These are phyloP conservation scores for Cyclotella baltica DNA, from an alignment of 108 stramenopile genomes.

Conservation along the genomic window DNA sequence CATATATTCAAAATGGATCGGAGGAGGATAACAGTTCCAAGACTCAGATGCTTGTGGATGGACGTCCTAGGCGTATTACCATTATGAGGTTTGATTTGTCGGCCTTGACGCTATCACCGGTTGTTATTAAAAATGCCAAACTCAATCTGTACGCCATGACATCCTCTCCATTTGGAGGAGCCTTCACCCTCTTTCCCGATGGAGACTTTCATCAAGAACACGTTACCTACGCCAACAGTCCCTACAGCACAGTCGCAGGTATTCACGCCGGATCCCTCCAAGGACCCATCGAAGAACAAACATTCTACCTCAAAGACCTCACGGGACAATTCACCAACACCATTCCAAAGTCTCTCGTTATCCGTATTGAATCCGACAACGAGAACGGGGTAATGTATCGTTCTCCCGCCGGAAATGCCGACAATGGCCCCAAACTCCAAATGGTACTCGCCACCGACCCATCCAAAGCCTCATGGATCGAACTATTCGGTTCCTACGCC, in stretches of 20 bases:
- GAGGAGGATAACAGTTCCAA: neutral
- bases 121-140: conserved; percentile 3
- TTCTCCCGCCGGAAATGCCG: conserved; percentile 15
- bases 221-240: conserved; percentile 13
- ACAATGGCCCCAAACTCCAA: conserved; percentile 25
- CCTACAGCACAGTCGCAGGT: neutral
- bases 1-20: conserved; percentile 20
- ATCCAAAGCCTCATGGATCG: conserved; percentile 8
- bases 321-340: conserved; percentile 2
- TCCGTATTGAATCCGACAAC: conserved; percentile 32
- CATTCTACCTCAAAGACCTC: conserved; percentile 9
- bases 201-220: neutral
- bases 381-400: conserved; percentile 39
- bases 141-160: conserved; percentile 37
- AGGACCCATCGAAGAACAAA: conserved; percentile 6
- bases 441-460: conserved; percentile 41
- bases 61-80: conserved; percentile 17
- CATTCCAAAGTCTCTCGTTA: conserved; percentile 13
- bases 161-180: neutral
- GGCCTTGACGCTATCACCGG: conserved; percentile 13
- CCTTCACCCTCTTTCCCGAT: conserved; percentile 15
- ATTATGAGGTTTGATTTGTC: conserved; percentile 37
- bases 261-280: neutral
- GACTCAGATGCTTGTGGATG: conserved; percentile 30
- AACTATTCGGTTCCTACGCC: conserved; percentile 25